Evolutionary conservation across 2,329 filamentous ascomycete genomes (phyloP), one percentile per base, ranked within the genome.

Genomic region (Pseudocercospora musae): DNA sequence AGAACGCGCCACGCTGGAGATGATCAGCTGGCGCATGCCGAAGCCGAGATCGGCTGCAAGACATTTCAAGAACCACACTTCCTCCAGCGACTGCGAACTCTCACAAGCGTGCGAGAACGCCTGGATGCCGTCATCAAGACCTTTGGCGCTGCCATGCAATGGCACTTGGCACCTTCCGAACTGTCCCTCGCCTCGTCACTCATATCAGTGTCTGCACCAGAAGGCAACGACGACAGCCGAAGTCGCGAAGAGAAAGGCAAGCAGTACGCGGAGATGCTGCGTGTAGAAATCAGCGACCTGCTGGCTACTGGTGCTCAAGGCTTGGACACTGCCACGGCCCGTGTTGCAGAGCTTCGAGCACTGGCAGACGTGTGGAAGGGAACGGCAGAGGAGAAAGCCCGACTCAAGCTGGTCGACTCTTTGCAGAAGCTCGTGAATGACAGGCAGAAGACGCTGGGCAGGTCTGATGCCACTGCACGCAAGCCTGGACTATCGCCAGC

Each of bases 141-240:
- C 0, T 99, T 99, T 75, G 94, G 93, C 44, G 89, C 96, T 70
- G 94, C 95, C 31, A 96, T 98, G 91, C 89, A 96, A 70, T 98
- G 96, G 84, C 89, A 91, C 0, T 87, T 97, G 55, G 91, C 94
- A 0, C 93, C 94, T 0, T 96, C 91, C 0, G 92, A 96, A 73
- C 85, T 96, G 60, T 93, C 91, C 0, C 90, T 95, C 59, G 86
- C 89, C 50, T 94, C 91, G 0, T 92, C 90, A 0, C 92, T 97
- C 72, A 87, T 97, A 52, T 96, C 91, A 5, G 92, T 97, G 11
- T 96, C 93, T 0, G 91, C 90, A 0, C 93, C 94, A 0, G 88
- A 87, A 18, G 83, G 78, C 62, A 84, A 66, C 9, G 73, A 72
- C 23, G 70, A 82, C 83, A 66, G 23, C 68, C 84, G 90, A 65